Base-by-base conservation (phyloP, 78 protist species). In the Speleostelium caveatum region DNA sequence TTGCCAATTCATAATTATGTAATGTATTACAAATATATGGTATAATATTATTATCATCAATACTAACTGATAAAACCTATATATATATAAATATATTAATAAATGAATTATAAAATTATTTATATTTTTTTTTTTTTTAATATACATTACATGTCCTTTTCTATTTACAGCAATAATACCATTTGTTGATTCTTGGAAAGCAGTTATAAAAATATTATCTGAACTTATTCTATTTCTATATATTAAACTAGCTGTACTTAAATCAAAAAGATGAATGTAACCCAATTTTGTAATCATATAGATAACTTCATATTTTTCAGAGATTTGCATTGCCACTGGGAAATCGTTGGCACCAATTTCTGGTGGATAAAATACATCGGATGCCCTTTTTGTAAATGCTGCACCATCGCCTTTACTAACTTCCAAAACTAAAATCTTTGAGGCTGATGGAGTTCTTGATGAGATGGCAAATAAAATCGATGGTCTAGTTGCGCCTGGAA, bases 311-410 rank as follows among this genome's bases (percentile, higher is more conserved):
- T 94, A 94, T 93, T 95, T 93, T 58, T 86, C 95, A 49, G 93
- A 61, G 71, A 93, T 32, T 65, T 97, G 97, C 98, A 98, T 96
- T 66, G 99, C 97, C 14, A 99, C 98, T 16, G 99, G 99, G 96
- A 99, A 98, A 79, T 99, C 99, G 30, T 51, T 61, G 16, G 97
- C 94, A 16, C 95, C 97, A 73, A 97, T 98, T 19, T 94, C 97
- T 8, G 99, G 97, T 94, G 95, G 91, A 69, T 85, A 95, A 75
- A 59, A 66, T 32, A 99, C 92, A 42, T 96, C 97, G 14, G 85
- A 93, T 1, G 80, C 42, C 53, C 87, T 85, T 96, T 95, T 97
- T 62, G 2, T 42, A 93, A 95, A 98, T 32, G 79, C 41, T 21
- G 75, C 75, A 74, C 94, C 95, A 51, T 88, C 98, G 14, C 93